Evolutionary conservation across 192 early-diverging fungal species (phyloP).

Genomic region (Mortierella antarctica): DNA sequence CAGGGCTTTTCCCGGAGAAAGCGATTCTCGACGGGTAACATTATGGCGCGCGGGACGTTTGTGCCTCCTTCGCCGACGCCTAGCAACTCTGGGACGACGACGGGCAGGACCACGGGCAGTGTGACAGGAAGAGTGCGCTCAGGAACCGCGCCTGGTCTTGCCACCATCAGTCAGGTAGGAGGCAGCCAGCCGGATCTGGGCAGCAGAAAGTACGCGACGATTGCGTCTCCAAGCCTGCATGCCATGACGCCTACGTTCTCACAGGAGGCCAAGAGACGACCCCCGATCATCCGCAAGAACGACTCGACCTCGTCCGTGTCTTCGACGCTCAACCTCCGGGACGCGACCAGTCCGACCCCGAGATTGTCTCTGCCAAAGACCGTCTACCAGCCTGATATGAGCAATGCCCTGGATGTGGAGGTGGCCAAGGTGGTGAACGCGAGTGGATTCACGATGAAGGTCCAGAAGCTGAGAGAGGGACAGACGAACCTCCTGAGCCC

Average conservation of each 20-base stretch:
- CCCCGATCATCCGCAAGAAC: constrained; percentile 28
- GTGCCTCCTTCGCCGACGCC: constrained; percentile 28
- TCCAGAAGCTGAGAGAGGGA: constrained; percentile 59
- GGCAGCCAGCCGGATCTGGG: constrained; percentile 1
- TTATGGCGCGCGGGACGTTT: constrained; percentile 27
- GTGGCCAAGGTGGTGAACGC: constrained; percentile 70
- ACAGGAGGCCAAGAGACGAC: constrained; percentile 27
- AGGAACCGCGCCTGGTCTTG: constrained; percentile 25
- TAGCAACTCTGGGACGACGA: neutral
- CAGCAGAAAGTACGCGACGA: constrained; percentile 10
- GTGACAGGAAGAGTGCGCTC: constrained; percentile 22
- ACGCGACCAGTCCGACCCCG: constrained; percentile 7
- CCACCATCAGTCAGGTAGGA: neutral
- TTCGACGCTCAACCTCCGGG: neutral
- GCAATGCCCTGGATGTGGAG: constrained; percentile 68
- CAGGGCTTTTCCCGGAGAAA: constrained; percentile 12
- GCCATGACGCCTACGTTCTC: constrained; percentile 39
- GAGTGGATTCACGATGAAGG: constrained; percentile 62
- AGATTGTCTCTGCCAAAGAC: constrained; percentile 18
- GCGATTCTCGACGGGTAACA: constrained; percentile 38
- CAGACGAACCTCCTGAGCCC: constrained; percentile 14
- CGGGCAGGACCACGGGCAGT: neutral
- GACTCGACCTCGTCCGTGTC: constrained; percentile 29
- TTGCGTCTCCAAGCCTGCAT: constrained; percentile 23
- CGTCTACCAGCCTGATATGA: constrained; percentile 59